These are phyloP conservation scores for Achaetomiella virescens DNA, from an alignment of 495 filamentous ascomycete species.

Conservation along the genomic window DNA sequence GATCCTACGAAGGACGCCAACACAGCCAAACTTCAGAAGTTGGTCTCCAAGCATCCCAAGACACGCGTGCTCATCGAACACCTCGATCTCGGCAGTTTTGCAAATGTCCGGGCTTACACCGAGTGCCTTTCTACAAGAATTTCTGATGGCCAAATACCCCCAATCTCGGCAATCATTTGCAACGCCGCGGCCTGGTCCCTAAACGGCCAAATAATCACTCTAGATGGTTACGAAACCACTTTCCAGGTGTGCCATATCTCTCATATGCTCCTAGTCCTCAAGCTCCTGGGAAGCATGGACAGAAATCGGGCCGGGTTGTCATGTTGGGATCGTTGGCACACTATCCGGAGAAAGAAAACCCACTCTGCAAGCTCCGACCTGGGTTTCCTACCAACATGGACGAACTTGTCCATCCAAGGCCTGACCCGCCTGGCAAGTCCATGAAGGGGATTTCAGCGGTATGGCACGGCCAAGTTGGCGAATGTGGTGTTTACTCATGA, in stretches of 20 bases:
- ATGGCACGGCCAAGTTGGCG: conserved; percentile 1
- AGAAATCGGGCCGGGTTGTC: not conserved
- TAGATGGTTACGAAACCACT: not conserved
- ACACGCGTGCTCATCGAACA: not conserved
- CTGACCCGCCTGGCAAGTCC: not conserved
- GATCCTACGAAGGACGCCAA: not conserved
- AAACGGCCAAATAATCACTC: not conserved
- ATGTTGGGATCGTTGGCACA: not conserved
- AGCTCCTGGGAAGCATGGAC: not conserved
- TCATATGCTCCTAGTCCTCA: not conserved
- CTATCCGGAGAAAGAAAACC: not conserved
- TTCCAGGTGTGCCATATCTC: conserved; percentile 1
- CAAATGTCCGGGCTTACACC: not conserved
- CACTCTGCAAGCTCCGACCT: not conserved
- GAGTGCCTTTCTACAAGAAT: not conserved
- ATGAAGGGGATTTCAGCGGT: not conserved
- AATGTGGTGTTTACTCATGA: not conserved
- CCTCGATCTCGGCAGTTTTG: not conserved
- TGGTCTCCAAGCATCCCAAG: not conserved
- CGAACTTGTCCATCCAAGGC: not conserved
- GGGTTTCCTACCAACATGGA: not conserved
- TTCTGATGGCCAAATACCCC: not conserved
- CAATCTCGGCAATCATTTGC: not conserved
- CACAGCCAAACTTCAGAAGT: not conserved
- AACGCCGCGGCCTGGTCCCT: not conserved